Evolutionary conservation across 2,329 filamentous ascomycete species (phyloP), one percentile per base, ranked within the genome.

Genomic region (Aspergillaceae sp.): DNA sequence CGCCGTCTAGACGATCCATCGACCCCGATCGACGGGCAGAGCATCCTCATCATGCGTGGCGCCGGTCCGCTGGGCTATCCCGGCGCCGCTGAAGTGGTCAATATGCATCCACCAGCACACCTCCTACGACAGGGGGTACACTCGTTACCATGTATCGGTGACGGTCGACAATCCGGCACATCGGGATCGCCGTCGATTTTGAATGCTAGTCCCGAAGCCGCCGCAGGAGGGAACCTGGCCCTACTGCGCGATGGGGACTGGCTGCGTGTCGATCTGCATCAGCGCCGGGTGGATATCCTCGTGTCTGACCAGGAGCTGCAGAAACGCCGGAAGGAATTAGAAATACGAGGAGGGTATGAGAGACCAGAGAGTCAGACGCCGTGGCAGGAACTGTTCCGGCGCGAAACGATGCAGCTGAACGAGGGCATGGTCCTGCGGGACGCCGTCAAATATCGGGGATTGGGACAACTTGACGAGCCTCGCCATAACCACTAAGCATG

Each of bases 151-250:
- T 76, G 73, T 47, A 74, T 79, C 48, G 76, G 76, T 5, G 75
- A 79, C 53, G 76, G 75, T 1, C 63, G 76, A 41, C 76, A 78
- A 54, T 77, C 73, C 5, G 75, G 76, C 30, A 79, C 76, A 2
- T 78, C 75, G 3, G 74, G 72, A 0, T 75, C 72, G 3, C 76
- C 75, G 1, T 76, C 73, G 0, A 78, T 79, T 43, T 59, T 78
- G n/a, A 77, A 78, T 49, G 75, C 74, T 1, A 75, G 70, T 40
- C 75, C 76, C 5, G 76, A 79, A 57, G 75, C 76, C 8, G 74
- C 75, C 1, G 73, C 72, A 7, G 75, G 74, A 5, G 75, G 76
- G 1, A 78, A 78, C 44, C 62, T 78, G 19, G 74, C 72, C 3
- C 64, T 78, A 19, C 57, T 78, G 19, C 58, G 58, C 9, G 71